A percentile compares a stretch with the other conserved stretches of the same genome.
Conservation (phyloP, 1,284 basidiomycete species). For the Marasmius oreades region DNA sequence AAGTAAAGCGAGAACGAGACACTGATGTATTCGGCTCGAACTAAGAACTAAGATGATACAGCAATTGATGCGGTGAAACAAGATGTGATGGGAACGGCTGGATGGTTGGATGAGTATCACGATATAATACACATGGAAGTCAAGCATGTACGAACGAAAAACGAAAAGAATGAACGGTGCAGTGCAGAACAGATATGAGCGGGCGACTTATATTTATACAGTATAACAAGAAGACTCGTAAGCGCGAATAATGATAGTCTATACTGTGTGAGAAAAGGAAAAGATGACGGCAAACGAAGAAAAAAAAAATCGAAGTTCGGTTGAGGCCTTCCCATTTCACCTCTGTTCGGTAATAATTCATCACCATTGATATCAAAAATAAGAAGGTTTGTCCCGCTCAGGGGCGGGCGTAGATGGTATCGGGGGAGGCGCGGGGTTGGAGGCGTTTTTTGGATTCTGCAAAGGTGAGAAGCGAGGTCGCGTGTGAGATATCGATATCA, state of each 20-base stretch:
- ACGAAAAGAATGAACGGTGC: not conserved
- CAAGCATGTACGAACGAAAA: conserved; percentile 2
- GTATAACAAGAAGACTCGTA: not conserved
- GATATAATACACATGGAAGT: conserved; percentile 1
- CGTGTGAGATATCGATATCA: not conserved
- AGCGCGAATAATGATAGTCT: not conserved
- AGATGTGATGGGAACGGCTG: not conserved
- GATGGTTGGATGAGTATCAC: not conserved
- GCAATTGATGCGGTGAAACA: not conserved
- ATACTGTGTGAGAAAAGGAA: not conserved
- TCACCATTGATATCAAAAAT: too few species aligned
- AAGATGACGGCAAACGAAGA: not conserved
- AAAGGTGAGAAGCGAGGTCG: not conserved
- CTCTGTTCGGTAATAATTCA: too few species aligned
- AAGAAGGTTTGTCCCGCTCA: too few species aligned
- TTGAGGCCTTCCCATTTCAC: too few species aligned
- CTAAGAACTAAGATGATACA: not conserved
- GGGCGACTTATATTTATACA: not conserved
- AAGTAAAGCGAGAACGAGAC: not conserved
- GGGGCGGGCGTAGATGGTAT: too few species aligned
- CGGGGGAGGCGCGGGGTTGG: too few species aligned
- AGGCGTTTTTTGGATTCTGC: not conserved
- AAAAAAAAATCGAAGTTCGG: not conserved
- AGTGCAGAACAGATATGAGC: not conserved
- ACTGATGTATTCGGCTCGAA: not conserved